Percentiles rank a stretch among this genome's conserved stretches.
Evolutionary conservation across 1,284 basidiomycete species (phyloP).

Genomic region (Ustilago nuda): DNA sequence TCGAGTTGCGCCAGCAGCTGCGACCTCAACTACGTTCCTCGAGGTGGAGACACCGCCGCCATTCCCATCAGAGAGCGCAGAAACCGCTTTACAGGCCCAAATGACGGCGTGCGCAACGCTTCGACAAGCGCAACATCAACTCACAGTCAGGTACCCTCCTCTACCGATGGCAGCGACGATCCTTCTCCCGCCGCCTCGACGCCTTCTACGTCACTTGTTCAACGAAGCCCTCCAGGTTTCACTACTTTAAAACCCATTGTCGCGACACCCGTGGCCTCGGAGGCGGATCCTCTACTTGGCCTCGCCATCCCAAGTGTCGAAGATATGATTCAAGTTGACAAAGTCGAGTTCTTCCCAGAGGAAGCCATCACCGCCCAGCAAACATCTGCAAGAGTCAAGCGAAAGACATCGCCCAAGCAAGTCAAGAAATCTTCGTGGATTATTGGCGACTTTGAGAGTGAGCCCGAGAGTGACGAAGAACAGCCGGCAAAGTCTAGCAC

Average conservation of each 20-base stretch:
- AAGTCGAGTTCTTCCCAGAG: conserved; percentile 45
- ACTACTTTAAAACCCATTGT: conserved; percentile 33
- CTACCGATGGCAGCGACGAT: conserved; percentile 35
- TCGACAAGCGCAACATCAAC: conserved; percentile 28
- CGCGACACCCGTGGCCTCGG: conserved; percentile 30
- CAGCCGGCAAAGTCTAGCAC: conserved; percentile 5
- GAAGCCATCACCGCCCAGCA: conserved; percentile 32
- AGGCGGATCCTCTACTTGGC: conserved; percentile 36
- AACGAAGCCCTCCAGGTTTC: conserved; percentile 36
- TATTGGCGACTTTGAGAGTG: conserved; percentile 48
- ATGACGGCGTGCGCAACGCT: not conserved
- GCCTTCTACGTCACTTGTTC: conserved; percentile 40
- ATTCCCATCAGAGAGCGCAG: conserved; percentile 30
- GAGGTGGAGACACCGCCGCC: conserved; percentile 11
- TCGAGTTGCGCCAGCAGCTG: conserved; percentile 46
- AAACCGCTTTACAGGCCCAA: conserved; percentile 10
- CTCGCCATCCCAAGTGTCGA: conserved; percentile 38
- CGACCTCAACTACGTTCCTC: conserved; percentile 24
- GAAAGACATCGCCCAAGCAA: conserved; percentile 33
- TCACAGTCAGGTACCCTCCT: conserved; percentile 30
- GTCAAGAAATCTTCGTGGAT: conserved; percentile 47
- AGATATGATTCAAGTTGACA: conserved; percentile 43
- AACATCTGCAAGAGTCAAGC: conserved; percentile 8
- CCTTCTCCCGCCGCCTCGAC: conserved; percentile 37
- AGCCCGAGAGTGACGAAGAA: conserved; percentile 39